Conservation (phyloP, 2,329 filamentous ascomycete species). For the Neoscytalidium dimidiatum region DNA sequence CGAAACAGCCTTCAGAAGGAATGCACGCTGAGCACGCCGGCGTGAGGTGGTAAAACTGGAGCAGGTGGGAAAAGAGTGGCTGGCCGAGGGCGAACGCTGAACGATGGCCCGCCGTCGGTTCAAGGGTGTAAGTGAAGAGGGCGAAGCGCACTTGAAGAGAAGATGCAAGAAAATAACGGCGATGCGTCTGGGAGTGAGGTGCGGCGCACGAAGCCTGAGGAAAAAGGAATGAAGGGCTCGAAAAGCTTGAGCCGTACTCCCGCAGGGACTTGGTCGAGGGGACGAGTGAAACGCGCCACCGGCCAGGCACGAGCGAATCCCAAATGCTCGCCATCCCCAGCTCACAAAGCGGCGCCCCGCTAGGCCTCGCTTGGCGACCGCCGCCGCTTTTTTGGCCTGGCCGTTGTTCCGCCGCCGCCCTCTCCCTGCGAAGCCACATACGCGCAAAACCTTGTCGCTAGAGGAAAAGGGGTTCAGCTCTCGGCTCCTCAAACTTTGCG, state of each 20-base stretch:
- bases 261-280: background rate
- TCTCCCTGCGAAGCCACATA: slow-evolving; percentile 8
- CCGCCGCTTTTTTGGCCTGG: background rate
- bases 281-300: slow-evolving; percentile 14
- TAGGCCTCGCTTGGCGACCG: background rate
- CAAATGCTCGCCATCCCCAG: background rate
- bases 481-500: background rate
- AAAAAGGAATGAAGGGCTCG: slow-evolving; percentile 9
- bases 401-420: slow-evolving; percentile 9
- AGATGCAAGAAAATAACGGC: background rate
- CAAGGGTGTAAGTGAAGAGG: background rate
- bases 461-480: background rate
- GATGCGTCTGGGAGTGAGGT: background rate
- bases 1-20: slow-evolving; percentile 7
- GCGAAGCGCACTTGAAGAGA: background rate
- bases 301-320: slow-evolving; percentile 16
- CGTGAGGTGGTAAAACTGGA: slow-evolving; percentile 6
- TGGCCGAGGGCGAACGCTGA: background rate
- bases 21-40: slow-evolving; percentile 3
- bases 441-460: background rate
- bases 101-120: slow-evolving; percentile 8
- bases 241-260: slow-evolving; percentile 12
- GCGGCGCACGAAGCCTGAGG: background rate
- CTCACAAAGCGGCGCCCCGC: background rate
- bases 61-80: background rate